Evolutionary conservation across 345 rosid species (phyloP).

Genomic region (Mangifera indica): DNA sequence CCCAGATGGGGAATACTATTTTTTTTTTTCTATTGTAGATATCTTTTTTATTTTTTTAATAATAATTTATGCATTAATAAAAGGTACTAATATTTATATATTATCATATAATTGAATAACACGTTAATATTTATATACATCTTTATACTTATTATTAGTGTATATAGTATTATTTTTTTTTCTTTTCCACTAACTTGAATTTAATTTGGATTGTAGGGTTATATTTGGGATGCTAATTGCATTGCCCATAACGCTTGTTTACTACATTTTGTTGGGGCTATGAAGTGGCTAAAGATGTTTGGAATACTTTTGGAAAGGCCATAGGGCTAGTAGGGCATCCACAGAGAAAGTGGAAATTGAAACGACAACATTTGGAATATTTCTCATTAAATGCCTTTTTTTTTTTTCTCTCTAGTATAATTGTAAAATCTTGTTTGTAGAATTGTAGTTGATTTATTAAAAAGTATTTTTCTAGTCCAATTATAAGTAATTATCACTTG

Average conservation of each 20-base stretch:
- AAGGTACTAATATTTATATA: too few relatives aligned
- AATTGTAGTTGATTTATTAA: conserved; percentile 30
- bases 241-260: conserved; percentile 87
- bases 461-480: conserved; percentile 21
- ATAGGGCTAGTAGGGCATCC: conserved; percentile 8
- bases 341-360: conserved; percentile 5
- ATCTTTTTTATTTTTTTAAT: too few relatives aligned
- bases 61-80: too few relatives aligned
- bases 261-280: conserved; percentile 85
- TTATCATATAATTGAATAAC: too few relatives aligned
- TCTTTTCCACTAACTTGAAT: conserved; percentile 4
- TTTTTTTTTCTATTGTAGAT: too few relatives aligned
- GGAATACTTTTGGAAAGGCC: conserved; percentile 17
- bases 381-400: conserved; percentile 10
- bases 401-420: conserved; percentile 20
- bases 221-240: conserved; percentile 98
- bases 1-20: too few relatives aligned
- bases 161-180: too few relatives aligned
- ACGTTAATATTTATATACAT: too few relatives aligned
- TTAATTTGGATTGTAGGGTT: conserved; percentile 51
- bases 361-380: conserved; percentile 21
- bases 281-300: conserved; percentile 25
- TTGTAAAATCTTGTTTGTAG: conserved; percentile 30
- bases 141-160: too few relatives aligned
- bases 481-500: background rate